Evolutionary conservation across 352 stramenopile genomes (phyloP).

Genomic region (Globisporangium camurandrum): DNA sequence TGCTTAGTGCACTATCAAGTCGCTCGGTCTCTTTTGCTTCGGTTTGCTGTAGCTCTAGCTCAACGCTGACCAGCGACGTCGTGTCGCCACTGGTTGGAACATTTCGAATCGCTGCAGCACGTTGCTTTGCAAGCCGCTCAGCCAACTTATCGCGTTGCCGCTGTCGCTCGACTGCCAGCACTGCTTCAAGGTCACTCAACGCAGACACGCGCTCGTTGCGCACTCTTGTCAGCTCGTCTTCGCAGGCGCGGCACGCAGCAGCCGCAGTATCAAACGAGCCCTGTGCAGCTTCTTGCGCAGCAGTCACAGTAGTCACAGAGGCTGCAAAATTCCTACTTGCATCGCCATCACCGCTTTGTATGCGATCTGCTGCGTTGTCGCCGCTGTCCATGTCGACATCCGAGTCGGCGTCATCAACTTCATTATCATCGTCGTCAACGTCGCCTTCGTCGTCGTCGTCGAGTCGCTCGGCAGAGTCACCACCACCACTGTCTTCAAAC

Average conservation of each 20-base stretch:
- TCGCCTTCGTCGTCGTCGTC: background rate
- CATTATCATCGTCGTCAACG: background rate
- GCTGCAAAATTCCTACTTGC: no score
- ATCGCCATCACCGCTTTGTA: slow-evolving; percentile 11
- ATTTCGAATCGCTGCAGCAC: background rate
- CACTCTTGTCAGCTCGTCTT: slow-evolving; percentile 15
- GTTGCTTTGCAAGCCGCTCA: slow-evolving; percentile 17
- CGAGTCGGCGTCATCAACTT: background rate
- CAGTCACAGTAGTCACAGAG: background rate
- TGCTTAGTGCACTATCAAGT: slow-evolving; percentile 15
- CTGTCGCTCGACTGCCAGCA: slow-evolving; percentile 20
- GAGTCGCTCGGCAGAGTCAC: slow-evolving; percentile 17
- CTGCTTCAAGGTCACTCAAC: slow-evolving; percentile 11
- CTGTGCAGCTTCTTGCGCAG: background rate
- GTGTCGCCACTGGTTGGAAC: background rate
- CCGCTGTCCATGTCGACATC: slow-evolving; percentile 17
- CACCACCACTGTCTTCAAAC: slow-evolving; percentile 23
- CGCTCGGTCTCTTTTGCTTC: slow-evolving; percentile 17
- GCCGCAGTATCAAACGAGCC: background rate
- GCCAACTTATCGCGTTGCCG: slow-evolving; percentile 31
- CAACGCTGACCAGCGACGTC: background rate
- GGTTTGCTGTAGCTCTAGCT: slow-evolving; percentile 10
- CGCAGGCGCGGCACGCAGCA: background rate
- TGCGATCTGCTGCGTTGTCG: slow-evolving; percentile 26
- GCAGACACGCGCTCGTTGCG: slow-evolving; percentile 17